A percentile compares a stretch with the other conserved stretches of the same genome.
These are phyloP conservation scores for Coemansia sp. DNA, from an alignment of 192 early-diverging fungal genomes.

Conservation along the genomic window DNA sequence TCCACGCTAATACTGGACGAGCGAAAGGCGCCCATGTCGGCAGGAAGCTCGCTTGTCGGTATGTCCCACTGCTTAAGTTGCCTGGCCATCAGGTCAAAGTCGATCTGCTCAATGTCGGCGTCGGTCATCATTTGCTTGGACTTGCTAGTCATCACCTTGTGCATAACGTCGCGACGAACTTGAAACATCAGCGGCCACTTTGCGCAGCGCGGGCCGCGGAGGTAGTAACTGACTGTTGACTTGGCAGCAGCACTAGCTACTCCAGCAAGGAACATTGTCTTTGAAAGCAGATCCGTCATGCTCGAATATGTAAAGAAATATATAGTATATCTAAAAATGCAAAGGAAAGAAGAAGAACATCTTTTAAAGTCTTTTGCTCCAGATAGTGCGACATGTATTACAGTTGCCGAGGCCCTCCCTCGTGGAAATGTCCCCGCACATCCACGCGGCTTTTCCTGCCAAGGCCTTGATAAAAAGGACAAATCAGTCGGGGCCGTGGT, in stretches of 20 bases:
- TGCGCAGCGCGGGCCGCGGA: conserved; percentile 35
- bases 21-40: conserved; percentile 19
- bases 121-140: conserved; percentile 10
- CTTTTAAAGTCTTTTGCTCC: background rate
- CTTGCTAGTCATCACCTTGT: conserved; percentile 6
- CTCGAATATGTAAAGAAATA: background rate
- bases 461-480: background rate
- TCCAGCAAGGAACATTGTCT: conserved; percentile 9
- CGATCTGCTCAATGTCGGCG: conserved; percentile 38
- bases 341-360: background rate
- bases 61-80: conserved; percentile 19
- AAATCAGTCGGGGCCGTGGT: background rate
- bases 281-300: conserved; percentile 29
- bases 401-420: no score
- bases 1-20: conserved; percentile 9
- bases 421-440: background rate
- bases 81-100: conserved; percentile 27
- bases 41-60: conserved; percentile 10
- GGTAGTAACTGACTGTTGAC: conserved; percentile 40
- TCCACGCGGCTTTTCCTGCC: background rate
- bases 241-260: conserved; percentile 16
- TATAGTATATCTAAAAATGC: background rate
- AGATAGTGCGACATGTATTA: no score
- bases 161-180: conserved; percentile 33
- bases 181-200: conserved; percentile 50